These are phyloP conservation scores for Fraxinus pennsylvanica DNA, from an alignment of 257 asterid genomes.

Conservation along the genomic window DNA sequence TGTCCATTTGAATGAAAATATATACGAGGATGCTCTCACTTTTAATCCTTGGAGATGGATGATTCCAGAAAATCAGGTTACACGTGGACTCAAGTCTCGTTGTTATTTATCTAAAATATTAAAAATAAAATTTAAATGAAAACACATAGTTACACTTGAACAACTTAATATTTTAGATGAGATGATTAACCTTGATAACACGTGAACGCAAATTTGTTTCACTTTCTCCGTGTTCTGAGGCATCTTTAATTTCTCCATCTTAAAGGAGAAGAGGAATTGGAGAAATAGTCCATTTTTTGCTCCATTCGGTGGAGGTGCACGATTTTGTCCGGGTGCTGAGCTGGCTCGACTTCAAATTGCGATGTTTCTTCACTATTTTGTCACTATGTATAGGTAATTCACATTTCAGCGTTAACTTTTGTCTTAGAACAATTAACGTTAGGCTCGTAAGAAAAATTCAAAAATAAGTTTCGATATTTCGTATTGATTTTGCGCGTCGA, in stretches of 20 bases:
- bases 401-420: not conserved
- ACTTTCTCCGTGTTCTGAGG: not conserved
- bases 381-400: slow-evolving; percentile 63
- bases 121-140: not conserved
- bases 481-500: not conserved
- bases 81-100: not conserved
- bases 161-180: not conserved
- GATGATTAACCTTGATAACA: not conserved
- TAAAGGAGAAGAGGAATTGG: slow-evolving; percentile 87
- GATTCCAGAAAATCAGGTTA: slow-evolving; percentile 78
- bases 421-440: not conserved
- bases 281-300: slow-evolving; percentile 68
- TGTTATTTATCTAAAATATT: too few relatives aligned
- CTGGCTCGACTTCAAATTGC: slow-evolving; percentile 92
- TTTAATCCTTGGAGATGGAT: slow-evolving; percentile 97
- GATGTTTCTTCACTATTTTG: slow-evolving; percentile 72
- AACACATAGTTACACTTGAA: too few relatives aligned
- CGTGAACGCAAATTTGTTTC: not conserved
- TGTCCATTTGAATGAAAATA: slow-evolving; percentile 61
- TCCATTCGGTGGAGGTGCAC: slow-evolving; percentile 90
- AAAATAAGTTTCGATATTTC: not conserved
- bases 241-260: not conserved
- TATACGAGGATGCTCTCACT: slow-evolving; percentile 58
- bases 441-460: too few relatives aligned
- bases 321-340: slow-evolving; percentile 97